Conservation (phyloP, 768 basidiomycete species). For the Suillus subalutaceus region DNA sequence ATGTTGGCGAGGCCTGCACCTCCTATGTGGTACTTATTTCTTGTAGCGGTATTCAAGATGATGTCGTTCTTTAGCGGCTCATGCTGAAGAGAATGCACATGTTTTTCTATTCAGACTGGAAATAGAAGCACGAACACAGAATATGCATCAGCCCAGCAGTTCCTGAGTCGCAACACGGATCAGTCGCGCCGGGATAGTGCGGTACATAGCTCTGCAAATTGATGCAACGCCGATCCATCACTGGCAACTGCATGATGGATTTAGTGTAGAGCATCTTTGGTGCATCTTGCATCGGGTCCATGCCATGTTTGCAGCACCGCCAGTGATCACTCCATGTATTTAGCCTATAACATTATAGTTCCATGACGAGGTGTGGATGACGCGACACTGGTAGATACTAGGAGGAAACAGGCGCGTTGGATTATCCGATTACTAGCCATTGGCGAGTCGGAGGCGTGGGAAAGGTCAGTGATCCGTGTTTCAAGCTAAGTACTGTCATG, state of each 20-base stretch:
- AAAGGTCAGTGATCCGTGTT: too few species aligned
- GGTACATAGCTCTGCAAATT: background rate
- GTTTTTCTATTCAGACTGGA: too few species aligned
- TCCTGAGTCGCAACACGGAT: too few species aligned
- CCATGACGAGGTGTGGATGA: background rate
- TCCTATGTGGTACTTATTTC: background rate
- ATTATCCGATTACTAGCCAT: background rate
- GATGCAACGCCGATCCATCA: background rate
- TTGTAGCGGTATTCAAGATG: background rate
- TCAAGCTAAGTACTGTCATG: too few species aligned
- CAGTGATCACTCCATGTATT: too few species aligned
- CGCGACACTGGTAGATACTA: too few species aligned
- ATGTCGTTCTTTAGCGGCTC: background rate
- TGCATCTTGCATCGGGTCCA: background rate
- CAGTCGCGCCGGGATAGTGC: too few species aligned
- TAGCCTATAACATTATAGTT: too few species aligned
- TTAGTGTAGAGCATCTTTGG: background rate
- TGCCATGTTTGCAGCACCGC: too few species aligned
- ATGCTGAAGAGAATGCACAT: background rate
- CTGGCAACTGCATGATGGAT: background rate
- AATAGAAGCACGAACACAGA: too few species aligned
- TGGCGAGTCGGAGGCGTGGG: background rate
- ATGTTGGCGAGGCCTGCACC: background rate
- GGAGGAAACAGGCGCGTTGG: background rate
- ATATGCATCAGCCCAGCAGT: too few species aligned